A percentile compares a stretch with the other conserved stretches of the same genome.
phyloP scores from a whole-genome alignment of 192 early-diverging fungal genomes.

The Coemansia sp. region DNA sequence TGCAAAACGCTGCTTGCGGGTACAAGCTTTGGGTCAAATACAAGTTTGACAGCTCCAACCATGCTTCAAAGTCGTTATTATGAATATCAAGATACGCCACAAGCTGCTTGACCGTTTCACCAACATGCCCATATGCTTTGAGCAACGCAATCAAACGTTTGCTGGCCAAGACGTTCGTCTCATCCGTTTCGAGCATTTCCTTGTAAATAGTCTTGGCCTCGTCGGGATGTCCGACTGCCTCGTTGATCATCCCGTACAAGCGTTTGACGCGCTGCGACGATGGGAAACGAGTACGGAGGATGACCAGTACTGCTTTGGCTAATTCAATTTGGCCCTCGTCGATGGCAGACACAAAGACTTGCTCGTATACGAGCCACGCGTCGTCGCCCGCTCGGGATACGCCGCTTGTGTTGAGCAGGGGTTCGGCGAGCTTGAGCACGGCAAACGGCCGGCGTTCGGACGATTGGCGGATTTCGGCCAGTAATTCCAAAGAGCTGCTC shows the following conservation, averaged over 20 bases:
- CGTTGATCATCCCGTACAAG: slow-evolving; percentile 75
- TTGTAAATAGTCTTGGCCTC: slow-evolving; percentile 73
- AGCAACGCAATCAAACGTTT: slow-evolving; percentile 80
- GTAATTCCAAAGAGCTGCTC: slow-evolving; percentile 29
- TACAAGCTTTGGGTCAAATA: slow-evolving; percentile 74
- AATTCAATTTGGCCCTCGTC: slow-evolving; percentile 70
- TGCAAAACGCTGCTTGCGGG: slow-evolving; percentile 83
- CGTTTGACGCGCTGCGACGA: slow-evolving; percentile 69
- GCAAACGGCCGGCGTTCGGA: slow-evolving; percentile 50
- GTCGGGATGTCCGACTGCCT: slow-evolving; percentile 70
- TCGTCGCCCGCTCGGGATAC: slow-evolving; percentile 25
- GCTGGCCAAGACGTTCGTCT: slow-evolving; percentile 70
- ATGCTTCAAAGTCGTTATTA: slow-evolving; percentile 84
- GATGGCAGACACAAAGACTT: slow-evolving; percentile 75
- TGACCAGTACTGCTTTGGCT: slow-evolving; percentile 63
- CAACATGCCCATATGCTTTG: slow-evolving; percentile 62
- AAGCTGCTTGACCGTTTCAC: slow-evolving; percentile 72
- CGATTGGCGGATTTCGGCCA: slow-evolving; percentile 49
- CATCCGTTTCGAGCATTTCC: slow-evolving; percentile 72
- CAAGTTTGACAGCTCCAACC: slow-evolving; percentile 76
- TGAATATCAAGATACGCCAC: slow-evolving; percentile 80
- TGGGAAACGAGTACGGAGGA: slow-evolving; percentile 65
- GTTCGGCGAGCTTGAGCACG: slow-evolving; percentile 43
- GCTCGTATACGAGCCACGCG: slow-evolving; percentile 75
- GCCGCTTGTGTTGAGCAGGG: slow-evolving; percentile 29